A percentile compares a stretch with the other conserved stretches of the same genome.
These are phyloP conservation scores for Starmerella ratchasimensis DNA, from an alignment of 805 yeast genomes.

Conservation along the genomic window DNA sequence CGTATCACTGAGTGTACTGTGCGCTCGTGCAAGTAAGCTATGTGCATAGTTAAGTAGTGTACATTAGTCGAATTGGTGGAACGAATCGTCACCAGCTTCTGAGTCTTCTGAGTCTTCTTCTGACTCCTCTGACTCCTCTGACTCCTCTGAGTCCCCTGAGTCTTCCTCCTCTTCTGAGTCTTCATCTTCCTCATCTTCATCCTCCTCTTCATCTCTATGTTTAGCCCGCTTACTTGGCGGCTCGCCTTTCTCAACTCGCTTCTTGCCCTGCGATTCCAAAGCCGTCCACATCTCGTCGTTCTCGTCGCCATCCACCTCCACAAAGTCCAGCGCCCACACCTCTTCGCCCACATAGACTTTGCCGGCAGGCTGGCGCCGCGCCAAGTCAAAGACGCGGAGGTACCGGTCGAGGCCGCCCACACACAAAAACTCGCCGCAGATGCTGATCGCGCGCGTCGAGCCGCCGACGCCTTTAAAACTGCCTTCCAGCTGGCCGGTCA, in stretches of 20 bases:
- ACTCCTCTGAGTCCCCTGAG: slow-evolving; percentile 7
- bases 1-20: no score
- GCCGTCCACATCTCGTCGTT: slow-evolving; percentile 31
- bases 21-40: background rate
- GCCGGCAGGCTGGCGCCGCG: slow-evolving; percentile 44
- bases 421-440: slow-evolving; percentile 32
- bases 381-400: slow-evolving; percentile 57
- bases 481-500: slow-evolving; percentile 36
- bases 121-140: background rate
- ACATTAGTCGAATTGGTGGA: slow-evolving; percentile 7
- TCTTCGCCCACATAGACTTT: slow-evolving; percentile 70
- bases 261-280: slow-evolving; percentile 17
- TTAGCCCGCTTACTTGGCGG: no score
- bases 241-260: background rate
- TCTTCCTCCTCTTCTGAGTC: slow-evolving; percentile 1
- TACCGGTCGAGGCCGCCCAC: slow-evolving; percentile 85
- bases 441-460: slow-evolving; percentile 36
- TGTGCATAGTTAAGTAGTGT: background rate
- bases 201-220: slow-evolving; percentile 11
- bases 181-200: slow-evolving; percentile 4
- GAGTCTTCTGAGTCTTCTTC: background rate
- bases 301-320: slow-evolving; percentile 23
- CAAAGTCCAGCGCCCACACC: slow-evolving; percentile 30
- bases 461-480: slow-evolving; percentile 70
- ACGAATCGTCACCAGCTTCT: background rate